These are phyloP conservation scores for Dactylellina parvicollis DNA, from an alignment of 2,329 filamentous ascomycete species.

Conservation along the genomic window DNA sequence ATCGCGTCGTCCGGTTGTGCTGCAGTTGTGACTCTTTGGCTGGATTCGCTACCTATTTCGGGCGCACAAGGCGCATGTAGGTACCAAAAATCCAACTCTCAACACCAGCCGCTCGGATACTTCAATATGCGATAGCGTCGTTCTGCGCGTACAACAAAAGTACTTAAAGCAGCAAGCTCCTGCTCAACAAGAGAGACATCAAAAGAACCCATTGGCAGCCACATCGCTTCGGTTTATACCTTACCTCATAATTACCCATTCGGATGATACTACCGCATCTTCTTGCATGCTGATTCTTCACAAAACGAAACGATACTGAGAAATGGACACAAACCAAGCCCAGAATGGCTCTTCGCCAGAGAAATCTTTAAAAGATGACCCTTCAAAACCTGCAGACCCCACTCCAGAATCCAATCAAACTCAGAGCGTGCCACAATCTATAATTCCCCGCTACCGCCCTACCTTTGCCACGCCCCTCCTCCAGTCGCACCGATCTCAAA, in stretches of 20 bases:
- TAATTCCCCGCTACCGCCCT: constrained; percentile 19
- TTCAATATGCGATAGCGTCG: not conserved
- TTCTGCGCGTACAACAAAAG: not conserved
- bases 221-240: not conserved
- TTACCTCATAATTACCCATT: too few species aligned
- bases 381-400: too few species aligned
- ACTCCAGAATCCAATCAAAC: not conserved
- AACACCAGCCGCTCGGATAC: constrained; percentile 24
- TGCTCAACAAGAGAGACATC: not conserved
- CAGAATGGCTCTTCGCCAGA: too few species aligned
- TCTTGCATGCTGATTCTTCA: too few species aligned
- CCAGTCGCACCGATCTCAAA: constrained; percentile 41
- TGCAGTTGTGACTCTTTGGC: constrained; percentile 25
- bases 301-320: too few species aligned
- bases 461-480: constrained; percentile 43
- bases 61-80: not conserved
- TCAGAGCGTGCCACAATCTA: not conserved
- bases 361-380: too few species aligned
- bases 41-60: not conserved
- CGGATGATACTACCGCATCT: too few species aligned
- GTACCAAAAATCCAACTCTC: constrained; percentile 8
- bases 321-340: too few species aligned
- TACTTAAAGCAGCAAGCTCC: not conserved
- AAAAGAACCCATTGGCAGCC: not conserved
- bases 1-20: not conserved